phyloP scores from a whole-genome alignment of 805 yeast species.

The Candida ovalis region DNA sequence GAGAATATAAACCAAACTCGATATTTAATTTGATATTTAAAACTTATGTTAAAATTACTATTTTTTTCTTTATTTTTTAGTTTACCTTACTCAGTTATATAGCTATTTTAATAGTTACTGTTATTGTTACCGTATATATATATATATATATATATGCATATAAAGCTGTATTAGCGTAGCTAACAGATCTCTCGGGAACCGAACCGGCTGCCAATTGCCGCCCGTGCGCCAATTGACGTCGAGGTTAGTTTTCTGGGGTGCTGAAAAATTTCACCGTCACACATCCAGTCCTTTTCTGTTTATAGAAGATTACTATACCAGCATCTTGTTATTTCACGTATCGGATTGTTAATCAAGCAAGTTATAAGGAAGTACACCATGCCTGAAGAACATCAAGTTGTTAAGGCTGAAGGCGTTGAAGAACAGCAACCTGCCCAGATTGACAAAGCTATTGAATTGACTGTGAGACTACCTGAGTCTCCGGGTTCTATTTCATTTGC shows the following conservation, averaged over 20 bases:
- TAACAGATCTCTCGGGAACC: not conserved
- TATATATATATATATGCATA: no score
- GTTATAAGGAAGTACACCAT: constrained; percentile 1
- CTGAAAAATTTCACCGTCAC: not conserved
- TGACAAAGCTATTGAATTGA: constrained; percentile 22
- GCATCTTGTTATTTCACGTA: not conserved
- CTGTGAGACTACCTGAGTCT: constrained; percentile 25
- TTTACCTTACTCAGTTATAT: not conserved
- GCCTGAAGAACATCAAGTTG: constrained; percentile 11
- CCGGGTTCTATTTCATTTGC: constrained; percentile 26
- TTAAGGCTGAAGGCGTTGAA: not conserved
- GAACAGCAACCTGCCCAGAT: constrained; percentile 8
- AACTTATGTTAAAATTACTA: no score
- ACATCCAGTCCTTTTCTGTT: not conserved
- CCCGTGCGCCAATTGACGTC: not conserved
- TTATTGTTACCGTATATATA: not conserved
- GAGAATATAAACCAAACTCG: no score
- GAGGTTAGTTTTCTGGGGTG: not conserved
- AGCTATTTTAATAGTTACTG: not conserved
- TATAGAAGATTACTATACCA: not conserved
- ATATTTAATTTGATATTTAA: no score
- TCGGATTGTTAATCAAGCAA: not conserved
- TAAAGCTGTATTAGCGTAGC: no score
- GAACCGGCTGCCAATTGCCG: not conserved
- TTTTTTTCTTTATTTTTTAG: not conserved